These are phyloP conservation scores for Sphaerostilbella broomeana DNA, from an alignment of 2,329 filamentous ascomycete species.

Conservation along the genomic window DNA sequence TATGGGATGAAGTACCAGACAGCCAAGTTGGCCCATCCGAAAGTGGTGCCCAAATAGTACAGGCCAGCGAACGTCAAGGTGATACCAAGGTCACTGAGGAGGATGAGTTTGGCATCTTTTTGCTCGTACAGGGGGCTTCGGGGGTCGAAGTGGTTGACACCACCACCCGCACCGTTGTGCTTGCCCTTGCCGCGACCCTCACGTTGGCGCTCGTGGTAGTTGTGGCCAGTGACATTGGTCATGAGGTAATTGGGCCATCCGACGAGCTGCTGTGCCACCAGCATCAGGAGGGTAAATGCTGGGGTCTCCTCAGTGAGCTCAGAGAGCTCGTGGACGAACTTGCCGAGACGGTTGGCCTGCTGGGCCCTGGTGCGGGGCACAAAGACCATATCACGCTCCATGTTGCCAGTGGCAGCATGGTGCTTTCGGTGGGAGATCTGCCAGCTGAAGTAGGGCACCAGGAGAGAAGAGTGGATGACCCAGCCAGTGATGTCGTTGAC, in stretches of 20 bases:
- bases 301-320: slow-evolving; percentile 96
- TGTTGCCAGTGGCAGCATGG: slow-evolving; percentile 96
- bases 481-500: slow-evolving; percentile 91
- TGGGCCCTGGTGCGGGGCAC: slow-evolving; percentile 84
- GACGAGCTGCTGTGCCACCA: slow-evolving; percentile 78
- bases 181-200: slow-evolving; percentile 94
- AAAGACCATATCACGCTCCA: slow-evolving; percentile 99
- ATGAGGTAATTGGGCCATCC: slow-evolving; percentile 92
- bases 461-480: slow-evolving; percentile 78
- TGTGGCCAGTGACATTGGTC: slow-evolving; percentile 91
- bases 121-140: slow-evolving; percentile 84
- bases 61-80: slow-evolving; percentile 55
- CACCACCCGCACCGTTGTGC: slow-evolving; percentile 68
- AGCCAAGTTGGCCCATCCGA: slow-evolving; percentile 77
- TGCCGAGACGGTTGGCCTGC: slow-evolving; percentile 69
- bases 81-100: slow-evolving; percentile 79
- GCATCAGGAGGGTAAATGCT: slow-evolving; percentile 65
- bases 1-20: slow-evolving; percentile 97
- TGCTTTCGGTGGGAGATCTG: slow-evolving; percentile 99
- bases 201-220: slow-evolving; percentile 82
- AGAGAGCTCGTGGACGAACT: slow-evolving; percentile 69
- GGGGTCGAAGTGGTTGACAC: slow-evolving; percentile 94
- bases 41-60: slow-evolving; percentile 64
- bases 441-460: slow-evolving; percentile 99
- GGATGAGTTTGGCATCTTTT: slow-evolving; percentile 81